Evolutionary conservation across 148 eudicot species (phyloP).

Genomic region (Rheum nobile): DNA sequence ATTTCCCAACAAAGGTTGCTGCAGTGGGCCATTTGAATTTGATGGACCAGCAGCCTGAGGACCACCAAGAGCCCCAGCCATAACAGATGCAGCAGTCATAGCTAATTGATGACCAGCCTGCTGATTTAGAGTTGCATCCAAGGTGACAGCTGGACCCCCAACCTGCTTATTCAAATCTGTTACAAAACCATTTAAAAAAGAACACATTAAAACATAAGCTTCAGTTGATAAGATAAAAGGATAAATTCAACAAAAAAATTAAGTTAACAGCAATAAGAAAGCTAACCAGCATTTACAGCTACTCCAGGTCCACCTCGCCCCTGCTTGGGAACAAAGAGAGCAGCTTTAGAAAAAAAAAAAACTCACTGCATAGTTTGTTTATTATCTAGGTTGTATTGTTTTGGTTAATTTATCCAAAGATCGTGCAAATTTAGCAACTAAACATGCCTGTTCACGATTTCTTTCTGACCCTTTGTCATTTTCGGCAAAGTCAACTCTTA

Average conservation of each 20-base stretch:
- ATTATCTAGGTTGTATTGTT: not conserved
- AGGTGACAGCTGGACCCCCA: constrained; percentile 42
- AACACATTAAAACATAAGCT: not conserved
- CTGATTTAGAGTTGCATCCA: constrained; percentile 43
- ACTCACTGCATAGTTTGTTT: not conserved
- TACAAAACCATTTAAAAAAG: not conserved
- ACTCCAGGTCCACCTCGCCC: constrained; percentile 95
- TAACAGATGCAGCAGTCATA: constrained; percentile 69
- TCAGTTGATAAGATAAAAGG: not conserved
- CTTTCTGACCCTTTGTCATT: constrained; percentile 85
- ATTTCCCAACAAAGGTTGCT: constrained; percentile 37
- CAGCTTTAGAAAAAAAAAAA: constrained; percentile 1
- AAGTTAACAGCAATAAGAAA: not conserved
- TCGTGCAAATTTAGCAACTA: not conserved
- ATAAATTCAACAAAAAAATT: not conserved
- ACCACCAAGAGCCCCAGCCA: constrained; percentile 89
- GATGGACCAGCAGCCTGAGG: constrained; percentile 43
- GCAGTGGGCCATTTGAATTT: constrained; percentile 45
- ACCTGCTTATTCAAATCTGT: constrained; percentile 62
- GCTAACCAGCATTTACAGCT: constrained; percentile 62
- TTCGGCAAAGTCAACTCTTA: constrained; percentile 98
- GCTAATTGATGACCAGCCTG: constrained; percentile 73
- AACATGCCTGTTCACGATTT: constrained; percentile 68
- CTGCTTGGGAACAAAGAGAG: constrained; percentile 30
- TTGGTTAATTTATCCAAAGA: too few species aligned